Evolutionary conservation across 2,329 filamentous ascomycete species (phyloP), one percentile per base, ranked within the genome.

Genomic region (Aspergillus unguis): DNA sequence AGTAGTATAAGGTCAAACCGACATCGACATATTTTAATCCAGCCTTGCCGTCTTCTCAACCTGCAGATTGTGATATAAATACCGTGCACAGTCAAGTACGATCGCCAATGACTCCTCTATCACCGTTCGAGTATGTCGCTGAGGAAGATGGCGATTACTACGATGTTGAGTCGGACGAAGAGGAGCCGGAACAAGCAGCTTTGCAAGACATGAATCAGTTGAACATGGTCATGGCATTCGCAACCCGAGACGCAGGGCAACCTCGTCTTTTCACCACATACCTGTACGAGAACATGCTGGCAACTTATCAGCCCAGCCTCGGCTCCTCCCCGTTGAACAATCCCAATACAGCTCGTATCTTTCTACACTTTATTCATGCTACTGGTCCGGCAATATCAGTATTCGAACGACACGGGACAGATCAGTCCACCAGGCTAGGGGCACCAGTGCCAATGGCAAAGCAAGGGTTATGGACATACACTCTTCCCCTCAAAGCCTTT

Each of bases 351-450:
- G 86, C 90, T 10, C 82, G 86, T 29, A 85, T 96, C 5, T 97
- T 97, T 68, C 87, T 87, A 69, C 91, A 97, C 71, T 97, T 96
- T 68, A 85, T 97, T 43, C 87, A 90, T 60, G 87, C 94, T 5
- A 95, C 91, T 2, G 92, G 87, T 0, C 89, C 91, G 1, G 88
- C 84, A 59, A 83, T 97, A 66, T 95, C 92, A 1, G 80, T 95
- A 28, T 96, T 90, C 66, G 92, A 97, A 71, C 81, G 92, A 48
- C 85, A 92, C 67, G 85, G 88, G 2, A 81, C 85, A 50, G 89
- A 92, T 63, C 81, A 88, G 1, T 81, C 84, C 1, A 80, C 85
- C 5, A 78, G 88, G 29, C 85, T 89, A 60, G 82, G 85, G 42
- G 75, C 77, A 7, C 76, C 81, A 0, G 79, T 88, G 1, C 82